Evolutionary conservation across 305 asterid genomes (phyloP).

Genomic region (Solanum hybrid): DNA sequence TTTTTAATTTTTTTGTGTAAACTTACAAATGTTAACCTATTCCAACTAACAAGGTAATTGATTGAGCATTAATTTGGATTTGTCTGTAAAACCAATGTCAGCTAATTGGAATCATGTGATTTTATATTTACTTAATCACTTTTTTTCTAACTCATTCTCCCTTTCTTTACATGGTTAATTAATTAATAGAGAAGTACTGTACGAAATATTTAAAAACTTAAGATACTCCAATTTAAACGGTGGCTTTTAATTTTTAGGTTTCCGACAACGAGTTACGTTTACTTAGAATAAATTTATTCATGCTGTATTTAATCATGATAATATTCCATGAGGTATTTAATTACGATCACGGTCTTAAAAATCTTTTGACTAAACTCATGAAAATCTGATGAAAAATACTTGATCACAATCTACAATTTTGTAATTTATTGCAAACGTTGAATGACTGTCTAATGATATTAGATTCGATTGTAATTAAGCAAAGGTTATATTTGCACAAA

Average conservation of each 20-base stretch:
- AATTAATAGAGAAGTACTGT: background rate
- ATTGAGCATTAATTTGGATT: background rate
- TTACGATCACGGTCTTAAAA: background rate
- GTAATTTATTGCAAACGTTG: background rate
- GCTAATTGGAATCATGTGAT: background rate
- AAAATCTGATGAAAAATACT: background rate
- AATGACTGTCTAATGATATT: background rate
- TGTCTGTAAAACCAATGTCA: background rate
- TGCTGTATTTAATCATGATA: background rate
- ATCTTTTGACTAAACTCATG: background rate
- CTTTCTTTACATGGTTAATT: background rate
- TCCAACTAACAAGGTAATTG: background rate
- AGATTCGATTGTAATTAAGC: background rate
- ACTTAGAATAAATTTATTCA: background rate
- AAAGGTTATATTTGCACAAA: background rate
- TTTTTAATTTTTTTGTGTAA: background rate
- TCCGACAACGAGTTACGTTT: background rate
- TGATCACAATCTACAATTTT: background rate
- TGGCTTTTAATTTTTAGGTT: background rate
- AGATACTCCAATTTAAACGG: background rate
- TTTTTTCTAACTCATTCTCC: background rate
- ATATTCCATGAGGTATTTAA: background rate
- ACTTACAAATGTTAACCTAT: background rate
- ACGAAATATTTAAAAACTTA: background rate
- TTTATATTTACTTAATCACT: background rate